Conservation (phyloP, 1,284 basidiomycete species). For the Golubevia sp. region DNA sequence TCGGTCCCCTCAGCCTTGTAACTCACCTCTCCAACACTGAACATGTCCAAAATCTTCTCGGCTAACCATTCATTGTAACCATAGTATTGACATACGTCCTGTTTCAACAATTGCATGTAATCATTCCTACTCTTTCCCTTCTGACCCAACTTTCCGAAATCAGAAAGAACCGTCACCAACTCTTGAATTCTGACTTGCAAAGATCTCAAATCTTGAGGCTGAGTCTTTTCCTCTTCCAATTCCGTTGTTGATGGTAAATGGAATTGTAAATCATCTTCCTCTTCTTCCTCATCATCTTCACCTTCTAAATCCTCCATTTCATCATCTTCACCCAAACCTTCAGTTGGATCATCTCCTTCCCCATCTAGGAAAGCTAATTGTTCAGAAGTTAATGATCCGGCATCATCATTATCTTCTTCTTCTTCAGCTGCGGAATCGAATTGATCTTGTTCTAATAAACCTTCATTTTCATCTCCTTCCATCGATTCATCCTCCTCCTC, state of each 20-base stretch:
- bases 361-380: constrained; percentile 1
- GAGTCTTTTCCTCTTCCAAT: constrained; percentile 56
- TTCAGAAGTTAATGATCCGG: background rate
- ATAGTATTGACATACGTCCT: constrained; percentile 74
- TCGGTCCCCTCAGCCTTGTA: background rate
- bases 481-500: constrained; percentile 14
- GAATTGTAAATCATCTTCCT: constrained; percentile 26
- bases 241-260: constrained; percentile 59
- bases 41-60: constrained; percentile 91
- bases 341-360: background rate
- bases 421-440: constrained; percentile 3
- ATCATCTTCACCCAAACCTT: constrained; percentile 11
- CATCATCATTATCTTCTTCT: constrained; percentile 10
- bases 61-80: constrained; percentile 96
- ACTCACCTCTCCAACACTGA: constrained; percentile 84
- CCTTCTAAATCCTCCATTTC: constrained; percentile 24
- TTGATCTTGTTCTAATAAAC: too few relatives aligned
- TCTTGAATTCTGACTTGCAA: too few relatives aligned
- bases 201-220: constrained; percentile 64
- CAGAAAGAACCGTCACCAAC: too few relatives aligned
- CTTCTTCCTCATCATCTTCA: constrained; percentile 25
- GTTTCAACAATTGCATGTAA: too few relatives aligned
- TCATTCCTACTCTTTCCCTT: constrained; percentile 66
- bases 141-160: constrained; percentile 66
- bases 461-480: constrained; percentile 9